Evolutionary conservation across 2,329 filamentous ascomycete genomes (phyloP).

Genomic region (Ramularia collo-cygni): DNA sequence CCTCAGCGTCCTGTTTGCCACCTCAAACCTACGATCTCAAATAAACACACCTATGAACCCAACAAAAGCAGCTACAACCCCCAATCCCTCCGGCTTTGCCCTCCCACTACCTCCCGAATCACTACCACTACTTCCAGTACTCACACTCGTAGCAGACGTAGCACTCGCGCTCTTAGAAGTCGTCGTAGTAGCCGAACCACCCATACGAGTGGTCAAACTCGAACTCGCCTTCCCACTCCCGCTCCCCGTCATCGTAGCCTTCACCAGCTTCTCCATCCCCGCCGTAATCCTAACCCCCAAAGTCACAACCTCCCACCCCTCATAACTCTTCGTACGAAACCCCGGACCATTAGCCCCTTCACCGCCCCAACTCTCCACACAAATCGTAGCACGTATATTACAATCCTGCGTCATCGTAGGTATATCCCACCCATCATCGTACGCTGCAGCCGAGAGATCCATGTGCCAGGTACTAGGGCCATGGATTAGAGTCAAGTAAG

Average conservation of each 20-base stretch:
- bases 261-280: conserved; percentile 10
- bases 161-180: neutral
- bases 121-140: neutral
- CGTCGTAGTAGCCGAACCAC: conserved; percentile 3
- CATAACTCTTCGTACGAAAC: conserved; percentile 15
- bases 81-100: too few relatives aligned
- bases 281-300: conserved; percentile 15
- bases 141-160: conserved; percentile 1
- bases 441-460: too few relatives aligned
- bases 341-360: conserved; percentile 17
- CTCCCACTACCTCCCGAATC: too few relatives aligned
- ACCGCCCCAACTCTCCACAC: conserved; percentile 12
- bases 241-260: too few relatives aligned
- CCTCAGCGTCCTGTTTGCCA: too few relatives aligned
- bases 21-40: too few relatives aligned
- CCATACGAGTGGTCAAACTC: too few relatives aligned
- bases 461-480: conserved; percentile 19
- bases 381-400: conserved; percentile 7
- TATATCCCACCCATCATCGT: conserved; percentile 11
- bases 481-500: conserved; percentile 14
- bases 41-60: too few relatives aligned
- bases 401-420: conserved; percentile 17
- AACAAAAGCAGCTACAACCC: too few relatives aligned
- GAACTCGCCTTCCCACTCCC: too few relatives aligned
- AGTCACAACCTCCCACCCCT: conserved; percentile 5